These are phyloP conservation scores for Aphanomyces invadans DNA, from an alignment of 352 stramenopile species.

Conservation along the genomic window DNA sequence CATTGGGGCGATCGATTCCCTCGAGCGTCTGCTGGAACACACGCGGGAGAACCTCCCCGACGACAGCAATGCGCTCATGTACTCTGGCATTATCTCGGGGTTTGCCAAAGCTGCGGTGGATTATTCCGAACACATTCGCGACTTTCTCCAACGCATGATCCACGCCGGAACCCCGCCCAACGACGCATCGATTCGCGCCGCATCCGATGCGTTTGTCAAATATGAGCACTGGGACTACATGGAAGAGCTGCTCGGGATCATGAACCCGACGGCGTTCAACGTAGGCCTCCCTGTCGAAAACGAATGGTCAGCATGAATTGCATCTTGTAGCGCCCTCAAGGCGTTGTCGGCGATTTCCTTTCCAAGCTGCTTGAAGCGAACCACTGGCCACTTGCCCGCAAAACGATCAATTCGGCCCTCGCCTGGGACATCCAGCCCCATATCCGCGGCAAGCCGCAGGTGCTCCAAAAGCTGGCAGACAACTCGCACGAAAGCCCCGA, in stretches of 20 bases:
- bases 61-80: conserved; percentile 43
- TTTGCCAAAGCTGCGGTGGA: conserved; percentile 67
- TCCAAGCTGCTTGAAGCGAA: conserved; percentile 66
- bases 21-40: conserved; percentile 55
- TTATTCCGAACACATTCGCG: conserved; percentile 53
- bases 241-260: conserved; percentile 35
- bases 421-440: conserved; percentile 42
- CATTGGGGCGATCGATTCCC: conserved; percentile 56
- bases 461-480: conserved; percentile 36
- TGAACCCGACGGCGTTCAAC: conserved; percentile 41
- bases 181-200: conserved; percentile 67
- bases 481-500: conserved; percentile 32
- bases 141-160: conserved; percentile 51
- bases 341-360: conserved; percentile 63
- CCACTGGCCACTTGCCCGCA: conserved; percentile 40
- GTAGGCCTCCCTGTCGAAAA: not conserved
- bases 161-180: conserved; percentile 45
- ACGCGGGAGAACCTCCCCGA: conserved; percentile 31
- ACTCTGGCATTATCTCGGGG: conserved; percentile 72
- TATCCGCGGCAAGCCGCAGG: conserved; percentile 57
- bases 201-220: conserved; percentile 59
- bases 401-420: conserved; percentile 52
- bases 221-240: conserved; percentile 55
- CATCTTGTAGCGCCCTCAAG: conserved; percentile 36
- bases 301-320: not conserved